These are phyloP conservation scores for Eremothecium gossypii DNA, from an alignment of 1,139 yeast genomes.

Conservation along the genomic window DNA sequence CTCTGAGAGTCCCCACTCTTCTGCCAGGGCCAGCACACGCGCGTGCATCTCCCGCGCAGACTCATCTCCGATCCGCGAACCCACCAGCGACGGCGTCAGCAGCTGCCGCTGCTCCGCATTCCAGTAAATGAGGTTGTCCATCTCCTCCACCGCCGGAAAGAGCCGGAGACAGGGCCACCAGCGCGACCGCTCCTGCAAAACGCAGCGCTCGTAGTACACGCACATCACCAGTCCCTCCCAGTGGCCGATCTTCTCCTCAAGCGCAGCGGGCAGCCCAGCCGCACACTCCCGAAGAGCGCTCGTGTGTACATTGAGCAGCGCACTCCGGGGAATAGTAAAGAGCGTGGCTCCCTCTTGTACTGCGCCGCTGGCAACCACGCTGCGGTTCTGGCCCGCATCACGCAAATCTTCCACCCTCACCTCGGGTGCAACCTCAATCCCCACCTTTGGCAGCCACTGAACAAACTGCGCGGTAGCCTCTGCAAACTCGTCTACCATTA, in stretches of 20 bases:
- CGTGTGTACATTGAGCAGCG: slow-evolving; percentile 50
- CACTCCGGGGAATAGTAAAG: slow-evolving; percentile 57
- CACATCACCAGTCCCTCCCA: slow-evolving; percentile 75
- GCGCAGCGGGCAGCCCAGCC: slow-evolving; percentile 32
- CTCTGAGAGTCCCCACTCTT: slow-evolving; percentile 6
- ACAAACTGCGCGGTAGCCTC: slow-evolving; percentile 37
- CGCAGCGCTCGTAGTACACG: slow-evolving; percentile 47
- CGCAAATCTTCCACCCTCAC: slow-evolving; percentile 55
- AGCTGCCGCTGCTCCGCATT: slow-evolving; percentile 35
- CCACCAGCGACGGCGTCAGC: slow-evolving; percentile 62
- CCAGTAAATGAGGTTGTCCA: slow-evolving; percentile 81
- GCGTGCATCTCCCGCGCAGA: slow-evolving; percentile 55
- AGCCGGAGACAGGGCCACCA: slow-evolving; percentile 69
- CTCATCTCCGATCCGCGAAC: slow-evolving; percentile 60
- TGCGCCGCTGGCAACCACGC: slow-evolving; percentile 55
- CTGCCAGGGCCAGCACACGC: slow-evolving; percentile 14
- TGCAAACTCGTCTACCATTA: slow-evolving; percentile 20
- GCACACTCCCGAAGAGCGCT: slow-evolving; percentile 37
- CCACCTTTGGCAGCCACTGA: slow-evolving; percentile 44
- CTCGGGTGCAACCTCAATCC: slow-evolving; percentile 44
- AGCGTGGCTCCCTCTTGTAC: slow-evolving; percentile 51
- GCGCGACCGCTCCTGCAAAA: slow-evolving; percentile 36
- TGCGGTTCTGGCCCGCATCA: slow-evolving; percentile 59
- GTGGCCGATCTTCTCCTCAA: slow-evolving; percentile 41
- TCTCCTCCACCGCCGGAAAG: slow-evolving; percentile 43